Conservation (phyloP, 2,329 filamentous ascomycete genomes). For the Clonostachys chloroleuca region DNA sequence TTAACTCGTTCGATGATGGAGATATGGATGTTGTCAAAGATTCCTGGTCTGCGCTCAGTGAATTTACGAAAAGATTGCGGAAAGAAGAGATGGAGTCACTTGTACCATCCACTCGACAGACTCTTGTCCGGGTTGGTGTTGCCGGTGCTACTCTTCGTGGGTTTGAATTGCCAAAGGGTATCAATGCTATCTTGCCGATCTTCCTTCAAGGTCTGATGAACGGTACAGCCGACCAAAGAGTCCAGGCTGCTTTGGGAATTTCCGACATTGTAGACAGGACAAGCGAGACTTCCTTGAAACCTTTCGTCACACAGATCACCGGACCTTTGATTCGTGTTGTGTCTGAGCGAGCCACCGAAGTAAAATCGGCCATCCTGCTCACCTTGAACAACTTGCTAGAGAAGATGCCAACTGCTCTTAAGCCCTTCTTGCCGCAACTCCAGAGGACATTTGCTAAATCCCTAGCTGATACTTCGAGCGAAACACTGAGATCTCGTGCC, state of each 20-base stretch:
- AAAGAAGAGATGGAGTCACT: constrained; percentile 99
- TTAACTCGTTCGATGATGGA: constrained; percentile 87
- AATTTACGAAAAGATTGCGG: constrained; percentile 81
- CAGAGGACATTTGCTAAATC: constrained; percentile 97
- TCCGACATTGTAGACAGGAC: constrained; percentile 95
- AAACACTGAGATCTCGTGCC: constrained; percentile 79
- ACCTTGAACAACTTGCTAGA: constrained; percentile 93
- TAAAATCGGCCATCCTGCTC: constrained; percentile 90
- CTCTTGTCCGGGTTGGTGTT: constrained; percentile 83
- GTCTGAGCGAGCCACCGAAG: constrained; percentile 91
- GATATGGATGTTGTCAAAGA: constrained; percentile 83
- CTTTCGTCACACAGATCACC: constrained; percentile 96
- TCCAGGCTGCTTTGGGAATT: constrained; percentile 86
- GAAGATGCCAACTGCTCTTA: constrained; percentile 93
- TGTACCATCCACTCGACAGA: constrained; percentile 79
- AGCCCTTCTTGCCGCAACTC: constrained; percentile 94
- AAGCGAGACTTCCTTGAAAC: constrained; percentile 80
- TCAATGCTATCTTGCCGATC: constrained; percentile 92
- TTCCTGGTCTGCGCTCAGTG: constrained; percentile 80
- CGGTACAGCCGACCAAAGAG: constrained; percentile 85
- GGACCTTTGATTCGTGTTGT: constrained; percentile 97
- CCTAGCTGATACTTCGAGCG: constrained; percentile 87
- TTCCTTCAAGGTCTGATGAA: constrained; percentile 99
- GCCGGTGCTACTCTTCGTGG: constrained; percentile 80
- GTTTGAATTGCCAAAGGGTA: constrained; percentile 91